Evolutionary conservation across 768 basidiomycete species (phyloP).

Genomic region (Lactarius trivialis): DNA sequence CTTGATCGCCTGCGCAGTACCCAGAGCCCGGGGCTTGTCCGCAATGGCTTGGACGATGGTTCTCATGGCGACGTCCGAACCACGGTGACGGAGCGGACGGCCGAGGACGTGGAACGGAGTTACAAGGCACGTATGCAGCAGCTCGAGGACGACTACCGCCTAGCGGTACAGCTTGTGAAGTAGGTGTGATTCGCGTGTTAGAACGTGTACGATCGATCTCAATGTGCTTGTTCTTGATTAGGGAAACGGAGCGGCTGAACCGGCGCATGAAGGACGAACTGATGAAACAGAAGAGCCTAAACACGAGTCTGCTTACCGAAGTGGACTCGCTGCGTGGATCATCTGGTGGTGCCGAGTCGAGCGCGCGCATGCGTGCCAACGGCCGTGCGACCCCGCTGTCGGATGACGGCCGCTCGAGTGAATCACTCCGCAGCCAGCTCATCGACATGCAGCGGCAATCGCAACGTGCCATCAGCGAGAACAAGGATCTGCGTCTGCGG

Average conservation of each 20-base stretch:
- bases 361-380: slow-evolving; percentile 49
- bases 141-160: slow-evolving; percentile 92
- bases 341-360: slow-evolving; percentile 42
- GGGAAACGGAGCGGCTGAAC: slow-evolving; percentile 98
- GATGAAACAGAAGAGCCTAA: slow-evolving; percentile 80
- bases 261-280: slow-evolving; percentile 94
- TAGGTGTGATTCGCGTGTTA: slow-evolving; percentile 37
- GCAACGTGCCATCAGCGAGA: slow-evolving; percentile 64
- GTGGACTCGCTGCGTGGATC: slow-evolving; percentile 65
- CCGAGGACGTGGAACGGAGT: slow-evolving; percentile 69
- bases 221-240: slow-evolving; percentile 30
- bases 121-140: slow-evolving; percentile 79
- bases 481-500: slow-evolving; percentile 67
- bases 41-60: slow-evolving; percentile 32
- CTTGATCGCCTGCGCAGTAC: slow-evolving; percentile 59
- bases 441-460: slow-evolving; percentile 71
- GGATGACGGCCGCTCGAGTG: slow-evolving; percentile 52
- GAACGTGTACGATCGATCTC: slow-evolving; percentile 20
- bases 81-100: slow-evolving; percentile 66
- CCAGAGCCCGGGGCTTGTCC: slow-evolving; percentile 41
- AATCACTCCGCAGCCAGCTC: slow-evolving; percentile 63
- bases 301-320: slow-evolving; percentile 76
- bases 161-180: slow-evolving; percentile 98
- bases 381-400: slow-evolving; percentile 74
- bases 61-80: slow-evolving; percentile 39